A percentile compares a stretch with the other conserved stretches of the same genome.
phyloP scores from a whole-genome alignment of 768 basidiomycete species.

The Podaxis mareebaensis region DNA sequence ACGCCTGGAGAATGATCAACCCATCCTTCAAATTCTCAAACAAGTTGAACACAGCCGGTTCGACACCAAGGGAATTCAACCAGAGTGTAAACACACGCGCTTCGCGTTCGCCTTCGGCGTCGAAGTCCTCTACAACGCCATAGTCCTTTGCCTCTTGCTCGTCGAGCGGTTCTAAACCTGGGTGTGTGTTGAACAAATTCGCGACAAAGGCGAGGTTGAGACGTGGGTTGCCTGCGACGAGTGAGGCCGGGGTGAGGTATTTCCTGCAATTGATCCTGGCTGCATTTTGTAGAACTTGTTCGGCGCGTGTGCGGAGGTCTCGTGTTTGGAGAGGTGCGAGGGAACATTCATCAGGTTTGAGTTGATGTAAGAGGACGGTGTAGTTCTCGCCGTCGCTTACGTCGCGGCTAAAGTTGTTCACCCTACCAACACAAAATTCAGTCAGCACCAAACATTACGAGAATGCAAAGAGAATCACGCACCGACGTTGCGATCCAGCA shows the following conservation, averaged over 20 bases:
- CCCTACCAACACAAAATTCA: constrained; percentile 45
- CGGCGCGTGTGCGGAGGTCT: constrained; percentile 83
- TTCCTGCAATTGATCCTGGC: constrained; percentile 93
- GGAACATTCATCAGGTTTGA: constrained; percentile 93
- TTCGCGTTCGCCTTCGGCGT: constrained; percentile 98
- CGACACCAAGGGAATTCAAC: constrained; percentile 96
- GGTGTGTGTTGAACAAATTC: constrained; percentile 97
- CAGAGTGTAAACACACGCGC: constrained; percentile 97
- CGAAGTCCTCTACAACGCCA: constrained; percentile 92
- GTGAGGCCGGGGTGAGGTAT: constrained; percentile 89
- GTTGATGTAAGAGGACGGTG: constrained; percentile 92
- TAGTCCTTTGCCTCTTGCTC: constrained; percentile 93
- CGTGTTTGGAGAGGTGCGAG: constrained; percentile 85
- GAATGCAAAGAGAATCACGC: neutral
- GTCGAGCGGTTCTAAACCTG: constrained; percentile 91
- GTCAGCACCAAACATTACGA: constrained; percentile 15
- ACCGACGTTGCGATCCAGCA: constrained; percentile 90
- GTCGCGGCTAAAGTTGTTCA: constrained; percentile 96
- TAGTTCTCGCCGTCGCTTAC: constrained; percentile 98
- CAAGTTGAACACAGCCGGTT: constrained; percentile 93
- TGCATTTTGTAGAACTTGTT: constrained; percentile 94
- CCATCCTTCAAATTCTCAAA: constrained; percentile 97
- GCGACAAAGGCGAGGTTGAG: constrained; percentile 98
- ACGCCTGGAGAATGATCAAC: constrained; percentile 88
- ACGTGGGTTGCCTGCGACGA: constrained; percentile 93